Evolutionary conservation across 1,284 basidiomycete genomes (phyloP), one percentile per base, ranked within the genome.

Genomic region (Pseudozyma hubeiensis): DNA sequence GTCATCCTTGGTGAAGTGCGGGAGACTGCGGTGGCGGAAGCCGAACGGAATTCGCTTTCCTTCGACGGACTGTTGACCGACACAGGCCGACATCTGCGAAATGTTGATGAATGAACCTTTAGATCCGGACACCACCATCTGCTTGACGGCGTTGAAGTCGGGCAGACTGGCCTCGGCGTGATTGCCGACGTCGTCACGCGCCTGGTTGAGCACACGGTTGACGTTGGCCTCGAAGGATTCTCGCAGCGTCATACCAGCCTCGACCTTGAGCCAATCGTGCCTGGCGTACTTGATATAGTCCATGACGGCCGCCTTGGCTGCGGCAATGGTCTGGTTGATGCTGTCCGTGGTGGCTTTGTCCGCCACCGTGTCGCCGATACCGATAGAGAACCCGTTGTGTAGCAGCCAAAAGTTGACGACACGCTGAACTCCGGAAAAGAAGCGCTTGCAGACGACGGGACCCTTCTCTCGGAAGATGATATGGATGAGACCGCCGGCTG

Each of bases 61-160:
- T 86, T 99, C 97, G 66, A 99, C 96, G 75, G 91, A 92, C 86
- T 99, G 97, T 85, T 99, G 97, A 35, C 97, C 97, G 53, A 99
- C 97, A 88, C 95, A 96, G 64, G 97, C 95, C 9, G 95, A 97
- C 97, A 99, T 99, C 86, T 99, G 97, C 19, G 97, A 99, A 83
- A 99, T 98, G 87, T 99, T 99, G 89, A 99, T 99, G 88, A 87
- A 87, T 6, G 85, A 86, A 86, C 95, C 95, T 87, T 99, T 99
- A 31, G 97, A 97, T 45, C 97, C 96, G 13, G 97, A 94, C 10
- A 96, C 93, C 79, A 99, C 96, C 97, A 99, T 99, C 89, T 99
- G 96, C 88, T 99, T 99, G 87, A 99, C 96, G 81, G 98, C 98
- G 88, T 99, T 99, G 87, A 96, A 94, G 84, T 94, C 93, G 87